Evolutionary conservation across 2,329 filamentous ascomycete genomes (phyloP), one percentile per base, ranked within the genome.

Genomic region (Trichoderma sp.): DNA sequence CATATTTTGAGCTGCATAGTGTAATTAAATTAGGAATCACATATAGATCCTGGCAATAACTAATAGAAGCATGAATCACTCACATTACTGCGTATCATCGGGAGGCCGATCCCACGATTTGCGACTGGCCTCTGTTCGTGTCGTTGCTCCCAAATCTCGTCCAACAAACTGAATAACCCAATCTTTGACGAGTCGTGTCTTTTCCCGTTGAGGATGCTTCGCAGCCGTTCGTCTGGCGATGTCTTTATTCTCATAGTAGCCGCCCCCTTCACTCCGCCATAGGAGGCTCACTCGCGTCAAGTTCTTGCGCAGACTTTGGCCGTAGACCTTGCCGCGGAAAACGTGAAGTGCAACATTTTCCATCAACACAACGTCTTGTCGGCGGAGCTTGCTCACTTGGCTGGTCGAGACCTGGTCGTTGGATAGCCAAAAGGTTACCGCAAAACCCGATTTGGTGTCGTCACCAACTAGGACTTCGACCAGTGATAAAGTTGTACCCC

Each of bases 391-490:
- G 1, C 82, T 79, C 11, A 87, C 76, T 3, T 77, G 74, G 34
- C 78, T 78, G 9, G 75, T 73, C 0, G 68, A 72, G 4, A 80
- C 72, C 34, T 73, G 61, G 36, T 83, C 74, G 4, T 74, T 75
- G 4, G 86, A 82, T 2, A 97, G 83, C 95, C 95, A 98, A 79
- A 97, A 94, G 3, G 92, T 95, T 70, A 98, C 85, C 32, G 87
- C 89, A 81, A 98, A 97, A 3, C 92, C 92, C 0, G 93, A 89
- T 74, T 87, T 89, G 0, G 94, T 97, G 66, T 97, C 93, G 79
- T 98, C 95, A 6, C 93, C 95, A 1, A 98, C 89, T 1, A 95
- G 84, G 2, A 96, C 81, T 80, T 97, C 94, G 53, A 95, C 83
- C 3, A 97, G 85, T 6, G 92, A 88, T 66, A 91, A 85, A 7